Base-by-base conservation (phyloP, 2,329 filamentous ascomycete species). In the Apiospora arundinis region DNA sequence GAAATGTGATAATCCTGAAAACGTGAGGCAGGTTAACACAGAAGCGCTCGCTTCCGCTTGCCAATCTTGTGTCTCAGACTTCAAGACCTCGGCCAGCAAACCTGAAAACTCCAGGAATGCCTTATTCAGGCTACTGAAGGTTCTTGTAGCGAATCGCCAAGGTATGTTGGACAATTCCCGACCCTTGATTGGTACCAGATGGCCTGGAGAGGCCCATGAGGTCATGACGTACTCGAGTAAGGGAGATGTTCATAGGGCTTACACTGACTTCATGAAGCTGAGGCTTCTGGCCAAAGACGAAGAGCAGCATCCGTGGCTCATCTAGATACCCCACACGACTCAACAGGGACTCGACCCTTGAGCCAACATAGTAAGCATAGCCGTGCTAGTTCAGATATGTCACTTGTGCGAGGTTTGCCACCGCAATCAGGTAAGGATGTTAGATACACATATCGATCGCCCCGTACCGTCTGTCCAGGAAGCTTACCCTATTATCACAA, bases 1-100 rank as follows among this genome's bases (percentile, higher is more conserved):
- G 81, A 98, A 98, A 86, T 97, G 94, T 84, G 95, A 98, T 81
- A 89, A 91, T 68, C 91, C 92, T 67, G 89, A 92, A 73, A 87
- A 89, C 71, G 85, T 90, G 72, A 91, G 92, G 78, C 89, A 94
- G 78, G 86, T 97, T 70, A 91, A 95, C 77, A 89, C 92, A 18
- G 86, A 90, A 40, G 88, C 84, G 70, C 87, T 96, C 60, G 84
- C 88, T 66, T 82, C 81, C 71, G 91, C 89, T 74, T 93, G 92
- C 75, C 88, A 92, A 72, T 87, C 92, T 21, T 92, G 90, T 76
- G 87, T 95, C 73, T 89, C 90, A 73, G 90, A 92, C 70, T 92
- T 94, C 79, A 92, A 93, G 79, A 92, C 93, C 40, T 94, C 94
- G 7, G 84, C 88, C 60, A 89, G 90, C 71, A 89, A 89, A 45